A percentile compares a stretch with the other conserved stretches of the same genome.
Evolutionary conservation across 2,329 filamentous ascomycete species (phyloP).

Genomic region (Fusarium papillatum): DNA sequence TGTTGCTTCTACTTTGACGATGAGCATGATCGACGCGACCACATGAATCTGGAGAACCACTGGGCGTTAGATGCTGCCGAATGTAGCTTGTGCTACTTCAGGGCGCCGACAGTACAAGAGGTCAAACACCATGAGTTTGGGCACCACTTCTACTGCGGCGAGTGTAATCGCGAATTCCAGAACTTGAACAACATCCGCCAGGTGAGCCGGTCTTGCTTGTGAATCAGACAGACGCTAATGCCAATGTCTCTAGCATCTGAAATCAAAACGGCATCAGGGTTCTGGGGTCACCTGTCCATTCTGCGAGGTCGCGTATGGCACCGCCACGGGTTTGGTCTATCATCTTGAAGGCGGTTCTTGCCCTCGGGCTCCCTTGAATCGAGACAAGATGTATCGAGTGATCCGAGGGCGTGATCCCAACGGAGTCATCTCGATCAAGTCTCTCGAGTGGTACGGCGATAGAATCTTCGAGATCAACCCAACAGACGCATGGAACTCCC

Average conservation of each 20-base stretch:
- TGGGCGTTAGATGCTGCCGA: constrained; percentile 32
- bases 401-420: constrained; percentile 61
- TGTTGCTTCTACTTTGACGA: constrained; percentile 43
- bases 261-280: constrained; percentile 60
- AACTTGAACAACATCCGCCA: constrained; percentile 38
- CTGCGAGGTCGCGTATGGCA: constrained; percentile 60
- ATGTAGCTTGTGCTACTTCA: constrained; percentile 45
- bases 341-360: constrained; percentile 71
- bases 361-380: constrained; percentile 59
- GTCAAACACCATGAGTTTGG: constrained; percentile 45
- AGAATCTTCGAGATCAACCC: constrained; percentile 51
- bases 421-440: constrained; percentile 64
- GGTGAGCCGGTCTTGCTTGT: background rate
- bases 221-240: accelerated
- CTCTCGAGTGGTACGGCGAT: constrained; percentile 58
- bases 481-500: constrained; percentile 58
- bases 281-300: constrained; percentile 62
- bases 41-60: constrained; percentile 48
- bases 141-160: constrained; percentile 48
- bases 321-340: constrained; percentile 66
- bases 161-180: constrained; percentile 50
- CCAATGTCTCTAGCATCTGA: constrained; percentile 61
- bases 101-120: background rate
- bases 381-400: constrained; percentile 61
- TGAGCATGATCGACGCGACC: constrained; percentile 37